Base-by-base conservation (phyloP, 306 rosid genomes). In the Rubus idaeus region DNA sequence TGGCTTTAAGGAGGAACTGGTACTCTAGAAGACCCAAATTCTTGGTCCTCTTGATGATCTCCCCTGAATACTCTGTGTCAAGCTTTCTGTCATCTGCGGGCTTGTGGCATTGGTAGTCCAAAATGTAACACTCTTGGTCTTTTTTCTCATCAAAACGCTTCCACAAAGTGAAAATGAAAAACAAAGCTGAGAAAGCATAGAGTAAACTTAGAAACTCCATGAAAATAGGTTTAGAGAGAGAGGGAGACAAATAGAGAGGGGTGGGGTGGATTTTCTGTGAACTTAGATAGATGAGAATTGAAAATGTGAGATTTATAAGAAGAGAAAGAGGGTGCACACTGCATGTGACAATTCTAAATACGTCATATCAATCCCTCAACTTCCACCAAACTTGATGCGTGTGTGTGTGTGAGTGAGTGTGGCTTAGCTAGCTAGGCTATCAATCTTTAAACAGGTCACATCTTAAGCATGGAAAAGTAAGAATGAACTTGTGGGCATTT, bases 1-100 rank as follows among this genome's bases (percentile, higher is more conserved):
- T 62, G 71, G 98, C 96, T 67, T 92, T 94, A 62, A 94, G 96
- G 41, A 92, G 83, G 83, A 94, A 94, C 64, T 89, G 80, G 87
- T 82, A 88, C 64, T 94, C 98, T 0, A 55, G 52, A 1, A 94
- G 89, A 18, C 97, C 96, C 17, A 94, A 72, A 26, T 72, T 73
- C 55, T 83, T 71, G 77, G 85, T 79, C 61, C 91, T 81, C 20
- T 41, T 53, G 23, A 94, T 88, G 80, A 92, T 47, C 41, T 84
- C 80, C 1, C 95, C 94, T 3, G 93, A 85, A 12, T 16, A 74
- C 40, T 77, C 81, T 0, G 97, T 92, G 82, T 80, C 84, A 4
- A 94, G 96, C 88, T 80, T 90, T 51, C 96, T 79, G 5, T 92
- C 98, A 57, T 92, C 91, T 3, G 80, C 14, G 49, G 97, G 96